A percentile compares a stretch with the other conserved stretches of the same genome.
Evolutionary conservation across 2,329 filamentous ascomycete genomes (phyloP).

Genomic region (Trichoderma sp.): DNA sequence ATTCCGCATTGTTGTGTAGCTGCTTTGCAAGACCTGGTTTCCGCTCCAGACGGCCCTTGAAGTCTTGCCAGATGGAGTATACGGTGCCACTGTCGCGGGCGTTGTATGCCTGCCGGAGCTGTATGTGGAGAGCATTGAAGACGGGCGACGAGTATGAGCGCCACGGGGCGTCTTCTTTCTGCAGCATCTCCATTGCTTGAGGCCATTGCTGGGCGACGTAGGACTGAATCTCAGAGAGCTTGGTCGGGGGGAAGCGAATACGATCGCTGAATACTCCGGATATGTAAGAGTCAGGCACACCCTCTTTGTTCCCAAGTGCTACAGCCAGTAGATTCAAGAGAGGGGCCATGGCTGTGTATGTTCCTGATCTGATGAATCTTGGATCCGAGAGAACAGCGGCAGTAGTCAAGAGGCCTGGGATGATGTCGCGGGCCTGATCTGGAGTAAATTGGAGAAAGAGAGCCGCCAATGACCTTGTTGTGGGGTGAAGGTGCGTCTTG

Average conservation of each 20-base stretch:
- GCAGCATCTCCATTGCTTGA: constrained; percentile 31
- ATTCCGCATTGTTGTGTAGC: constrained; percentile 39
- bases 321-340: constrained; percentile 35
- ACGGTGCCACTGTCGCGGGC: constrained; percentile 36
- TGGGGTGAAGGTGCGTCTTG: constrained; percentile 20
- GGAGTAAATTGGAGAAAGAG: constrained; percentile 38
- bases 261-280: constrained; percentile 27
- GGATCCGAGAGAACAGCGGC: constrained; percentile 37
- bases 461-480: constrained; percentile 32
- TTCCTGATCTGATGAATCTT: constrained; percentile 25
- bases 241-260: constrained; percentile 28
- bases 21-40: constrained; percentile 32
- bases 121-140: constrained; percentile 33
- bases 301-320: constrained; percentile 30
- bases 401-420: constrained; percentile 40
- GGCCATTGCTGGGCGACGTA: constrained; percentile 39
- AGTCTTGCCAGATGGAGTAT: constrained; percentile 39
- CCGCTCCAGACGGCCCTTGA: constrained; percentile 33
- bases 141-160: constrained; percentile 14
- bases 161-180: constrained; percentile 31
- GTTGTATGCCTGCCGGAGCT: constrained; percentile 36
- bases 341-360: constrained; percentile 32
- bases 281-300: constrained; percentile 30
- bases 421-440: constrained; percentile 31
- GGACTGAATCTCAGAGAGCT: constrained; percentile 29